Evolutionary conservation across 148 eudicot genomes (phyloP).

Genomic region (Fagopyrum tataricum): DNA sequence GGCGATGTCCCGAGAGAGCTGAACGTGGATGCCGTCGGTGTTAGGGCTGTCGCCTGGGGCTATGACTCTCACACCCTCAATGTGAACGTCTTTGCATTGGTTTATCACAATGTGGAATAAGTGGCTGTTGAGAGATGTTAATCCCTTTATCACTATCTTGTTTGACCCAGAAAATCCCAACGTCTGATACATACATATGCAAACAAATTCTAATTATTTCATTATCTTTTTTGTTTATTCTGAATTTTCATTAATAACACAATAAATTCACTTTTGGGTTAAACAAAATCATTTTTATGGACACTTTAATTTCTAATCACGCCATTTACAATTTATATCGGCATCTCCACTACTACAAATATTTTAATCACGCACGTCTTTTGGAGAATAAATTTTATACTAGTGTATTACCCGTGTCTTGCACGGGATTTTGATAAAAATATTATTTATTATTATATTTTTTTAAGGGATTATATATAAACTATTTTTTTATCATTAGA

Average conservation of each 20-base stretch:
- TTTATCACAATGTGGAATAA: constrained; percentile 47
- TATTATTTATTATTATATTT: too few species aligned
- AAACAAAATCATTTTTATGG: too few species aligned
- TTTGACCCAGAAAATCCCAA: constrained; percentile 30
- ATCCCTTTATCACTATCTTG: constrained; percentile 35
- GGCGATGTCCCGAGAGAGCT: neutral
- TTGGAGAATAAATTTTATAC: neutral
- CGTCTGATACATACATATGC: constrained; percentile 21
- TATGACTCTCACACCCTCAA: constrained; percentile 16
- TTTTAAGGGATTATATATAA: too few species aligned
- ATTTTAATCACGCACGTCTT: neutral
- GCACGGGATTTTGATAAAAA: too few species aligned
- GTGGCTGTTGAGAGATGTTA: constrained; percentile 50
- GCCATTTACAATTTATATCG: too few species aligned
- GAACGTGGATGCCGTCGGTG: constrained; percentile 16
- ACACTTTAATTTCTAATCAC: too few species aligned
- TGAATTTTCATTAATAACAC: too few species aligned
- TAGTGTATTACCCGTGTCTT: too few species aligned
- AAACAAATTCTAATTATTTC: neutral
- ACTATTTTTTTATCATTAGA: too few species aligned
- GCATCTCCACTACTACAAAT: too few species aligned
- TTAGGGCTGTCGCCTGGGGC: constrained; percentile 13
- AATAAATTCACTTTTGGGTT: too few species aligned
- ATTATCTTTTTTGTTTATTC: too few species aligned
- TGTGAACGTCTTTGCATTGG: constrained; percentile 26